Conservation (phyloP, 106 monocot species). For the Dendrobium officinale region DNA sequence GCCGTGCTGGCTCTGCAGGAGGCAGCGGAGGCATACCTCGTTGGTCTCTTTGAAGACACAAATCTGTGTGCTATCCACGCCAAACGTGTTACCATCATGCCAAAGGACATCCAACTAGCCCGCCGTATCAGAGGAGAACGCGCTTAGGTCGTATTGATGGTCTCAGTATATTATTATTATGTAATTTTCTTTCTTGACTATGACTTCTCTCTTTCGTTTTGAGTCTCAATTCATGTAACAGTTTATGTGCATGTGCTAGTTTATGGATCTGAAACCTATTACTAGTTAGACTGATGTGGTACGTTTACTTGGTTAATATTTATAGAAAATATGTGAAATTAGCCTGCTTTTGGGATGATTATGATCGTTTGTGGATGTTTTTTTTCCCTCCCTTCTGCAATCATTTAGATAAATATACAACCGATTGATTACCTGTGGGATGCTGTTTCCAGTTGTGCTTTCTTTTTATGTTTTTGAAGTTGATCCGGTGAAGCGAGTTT, state of each 20-base stretch:
- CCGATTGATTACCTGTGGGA: too few species aligned
- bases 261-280: too few species aligned
- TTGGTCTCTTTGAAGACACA: conserved; percentile 26
- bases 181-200: neutral
- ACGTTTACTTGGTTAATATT: too few species aligned
- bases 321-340: too few species aligned
- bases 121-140: conserved; percentile 23
- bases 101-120: conserved; percentile 24
- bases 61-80: conserved; percentile 29
- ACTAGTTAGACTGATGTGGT: too few species aligned
- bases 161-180: neutral
- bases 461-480: too few species aligned
- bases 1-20: conserved; percentile 27
- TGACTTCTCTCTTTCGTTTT: neutral
- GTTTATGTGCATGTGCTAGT: neutral
- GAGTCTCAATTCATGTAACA: neutral
- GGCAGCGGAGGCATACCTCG: conserved; percentile 26
- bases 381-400: too few species aligned
- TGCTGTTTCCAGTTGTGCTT: too few species aligned
- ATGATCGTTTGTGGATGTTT: too few species aligned
- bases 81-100: conserved; percentile 28
- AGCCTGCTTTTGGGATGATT: too few species aligned
- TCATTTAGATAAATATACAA: too few species aligned
- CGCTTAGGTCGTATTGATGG: neutral
- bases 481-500: too few species aligned